Base-by-base conservation (phyloP, 305 asterid species). In the Solanum hybrid region DNA sequence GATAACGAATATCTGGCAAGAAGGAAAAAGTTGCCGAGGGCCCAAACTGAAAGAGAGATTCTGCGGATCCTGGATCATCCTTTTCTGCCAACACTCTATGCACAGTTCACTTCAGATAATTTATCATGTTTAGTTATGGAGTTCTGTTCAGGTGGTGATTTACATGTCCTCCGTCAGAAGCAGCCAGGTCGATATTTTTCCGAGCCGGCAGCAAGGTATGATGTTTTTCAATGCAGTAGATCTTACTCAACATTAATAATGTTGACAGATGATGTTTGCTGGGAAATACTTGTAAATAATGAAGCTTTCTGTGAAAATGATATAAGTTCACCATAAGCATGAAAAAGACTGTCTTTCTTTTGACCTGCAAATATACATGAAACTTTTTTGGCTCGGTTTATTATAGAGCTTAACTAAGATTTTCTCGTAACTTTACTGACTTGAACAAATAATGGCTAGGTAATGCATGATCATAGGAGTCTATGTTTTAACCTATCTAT, bases 81-180 rank as follows among this genome's bases (percentile, higher is more conserved):
- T 7, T 95, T 95, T 90, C 95, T 95, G 5, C 98, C 98, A 4
- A 95, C 98, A 11, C 94, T 95, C 72, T 95, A 95, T 89, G 94
- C 96, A 4, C 95, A 95, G 93, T 95, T 95, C 78, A 93, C 94
- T 8, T 92, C 98, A 3, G 96, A 94, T 42, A 94, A 94, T 89
- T 91, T 95, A 19, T 94, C 96, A 4, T 95, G 98, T 91, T 91
- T 95, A 31, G 96, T 94, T 34, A 94, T 95, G 97, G 98, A 95
- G 91, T 95, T 94, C 91, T 95, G 98, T 89, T 95, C 98, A 22
- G 98, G 98, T 85, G 98, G 98, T 85, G 98, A 95, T 91, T 91
- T 95, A 34, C 98, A 95, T 84, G 96, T 94, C 84, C 95, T 95
- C 73, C 91, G 98, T 40, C 98, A 95, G 90, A 93, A 91, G 92